Evolutionary conservation across 805 yeast species (phyloP), one percentile per base, ranked within the genome.

Genomic region (Saturnispora dispora): DNA sequence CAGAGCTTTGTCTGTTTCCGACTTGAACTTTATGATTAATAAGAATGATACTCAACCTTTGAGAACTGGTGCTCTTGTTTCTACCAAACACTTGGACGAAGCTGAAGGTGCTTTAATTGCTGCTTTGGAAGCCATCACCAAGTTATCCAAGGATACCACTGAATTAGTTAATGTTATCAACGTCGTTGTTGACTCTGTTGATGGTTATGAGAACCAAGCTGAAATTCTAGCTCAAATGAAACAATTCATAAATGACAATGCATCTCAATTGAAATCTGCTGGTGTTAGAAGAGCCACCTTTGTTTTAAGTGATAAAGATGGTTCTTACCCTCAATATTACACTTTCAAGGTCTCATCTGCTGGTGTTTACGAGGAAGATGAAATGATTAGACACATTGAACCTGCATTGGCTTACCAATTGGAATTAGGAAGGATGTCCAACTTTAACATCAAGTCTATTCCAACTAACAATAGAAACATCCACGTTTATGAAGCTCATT

Each of bases 361-460:
- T 55, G 95, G 95, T 48, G 76, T 77, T 36, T 93, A 85, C 66
- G 63, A 61, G 35, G 99, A 93, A 72, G 96, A 93, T 72, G 81
- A 83, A 70, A 90, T 90, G 20, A 86, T 93, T 67, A 89, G 99
- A 74, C 97, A 93, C 67, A 89, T 93, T 60, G 98, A 93, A 70
- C 99, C 99, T 23, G 96, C 98, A 41, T 76, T 91, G 62, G 98
- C 99, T 48, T 93, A 82, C 85, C 99, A 93, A 74, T 78, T 93
- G 59, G 99, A 93, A 72, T 77, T 93, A 57, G 91, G 88, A 62
- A 83, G 98, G 72, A 77, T 93, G 71, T 88, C 95, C 44, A 95
- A 93, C 74, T 93, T 93, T 73, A 83, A 88, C 72, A 88, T 91
- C 71, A 88, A 85, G 67, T 98, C 96, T 48, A 87, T 91, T 51